Percentiles rank a stretch among this genome's conserved stretches.
These are phyloP conservation scores for Spinacia oleracea DNA, from an alignment of 179 eudicot species.

Conservation along the genomic window DNA sequence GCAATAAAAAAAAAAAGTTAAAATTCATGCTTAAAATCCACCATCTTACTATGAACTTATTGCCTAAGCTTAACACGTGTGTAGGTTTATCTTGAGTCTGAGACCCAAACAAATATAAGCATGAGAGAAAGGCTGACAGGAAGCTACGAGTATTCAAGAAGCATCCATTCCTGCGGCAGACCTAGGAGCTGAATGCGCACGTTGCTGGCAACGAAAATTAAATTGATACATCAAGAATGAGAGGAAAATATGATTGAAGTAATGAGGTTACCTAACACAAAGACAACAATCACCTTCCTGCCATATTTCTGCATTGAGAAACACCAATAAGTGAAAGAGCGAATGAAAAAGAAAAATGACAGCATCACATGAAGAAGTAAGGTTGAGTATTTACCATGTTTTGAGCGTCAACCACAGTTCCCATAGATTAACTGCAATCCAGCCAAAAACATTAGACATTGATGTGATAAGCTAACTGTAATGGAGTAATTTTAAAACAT, in stretches of 20 bases:
- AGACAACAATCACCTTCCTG: slow-evolving; percentile 64
- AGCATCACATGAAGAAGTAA: neutral
- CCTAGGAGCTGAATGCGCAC: neutral
- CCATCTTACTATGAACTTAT: neutral
- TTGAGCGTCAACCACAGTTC: slow-evolving; percentile 45
- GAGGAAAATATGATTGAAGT: slow-evolving; percentile 7
- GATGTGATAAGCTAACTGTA: too few relatives aligned
- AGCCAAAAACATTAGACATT: too few relatives aligned
- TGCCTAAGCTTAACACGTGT: neutral
- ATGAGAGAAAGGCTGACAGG: neutral
- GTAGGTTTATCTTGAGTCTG: neutral
- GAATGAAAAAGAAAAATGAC: neutral
- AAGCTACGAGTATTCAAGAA: slow-evolving; percentile 9
- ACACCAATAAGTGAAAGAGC: slow-evolving; percentile 5
- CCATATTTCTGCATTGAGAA: slow-evolving; percentile 50
- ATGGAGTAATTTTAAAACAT: too few relatives aligned
- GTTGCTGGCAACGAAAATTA: neutral
- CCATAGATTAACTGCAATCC: slow-evolving; percentile 47
- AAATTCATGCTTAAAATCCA: neutral
- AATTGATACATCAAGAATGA: neutral
- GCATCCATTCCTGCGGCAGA: neutral
- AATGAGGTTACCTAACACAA: slow-evolving; percentile 74
- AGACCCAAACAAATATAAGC: neutral
- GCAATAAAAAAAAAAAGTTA: neutral
- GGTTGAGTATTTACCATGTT: slow-evolving; percentile 30